Evolutionary conservation across 2,329 filamentous ascomycete genomes (phyloP).

Genomic region (Aspergillus sergii): DNA sequence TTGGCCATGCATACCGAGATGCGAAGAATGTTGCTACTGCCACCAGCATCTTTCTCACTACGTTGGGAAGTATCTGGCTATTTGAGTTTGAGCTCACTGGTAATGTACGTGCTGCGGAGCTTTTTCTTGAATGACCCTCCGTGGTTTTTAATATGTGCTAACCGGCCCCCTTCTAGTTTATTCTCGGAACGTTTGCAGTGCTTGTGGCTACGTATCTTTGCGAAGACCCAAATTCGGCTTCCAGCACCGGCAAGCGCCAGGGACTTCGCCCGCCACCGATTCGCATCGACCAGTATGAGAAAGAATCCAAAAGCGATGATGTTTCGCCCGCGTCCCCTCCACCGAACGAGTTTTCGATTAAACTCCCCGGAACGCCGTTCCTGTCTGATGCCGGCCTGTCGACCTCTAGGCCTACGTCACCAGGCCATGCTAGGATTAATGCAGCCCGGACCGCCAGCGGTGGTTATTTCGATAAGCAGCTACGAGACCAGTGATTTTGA

Average conservation of each 20-base stretch:
- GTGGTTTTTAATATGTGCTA: neutral
- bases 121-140: neutral
- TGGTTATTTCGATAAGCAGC: constrained; percentile 42
- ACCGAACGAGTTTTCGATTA: constrained; percentile 51
- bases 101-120: constrained; percentile 60
- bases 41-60: constrained; percentile 86
- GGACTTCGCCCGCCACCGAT: constrained; percentile 51
- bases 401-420: constrained; percentile 56
- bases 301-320: constrained; percentile 61
- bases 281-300: constrained; percentile 74
- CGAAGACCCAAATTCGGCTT: constrained; percentile 55
- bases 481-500: constrained; percentile 28
- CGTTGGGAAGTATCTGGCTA: constrained; percentile 80
- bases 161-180: constrained; percentile 60
- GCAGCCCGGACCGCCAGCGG: constrained; percentile 39
- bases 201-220: constrained; percentile 84
- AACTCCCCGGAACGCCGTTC: constrained; percentile 50
- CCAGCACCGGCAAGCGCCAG: constrained; percentile 45
- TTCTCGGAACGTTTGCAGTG: constrained; percentile 77
- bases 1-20: constrained; percentile 85
- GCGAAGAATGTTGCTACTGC: constrained; percentile 93
- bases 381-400: constrained; percentile 53
- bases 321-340: constrained; percentile 25
- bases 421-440: constrained; percentile 48
- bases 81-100: constrained; percentile 77